Conservation (phyloP, 305 asterid genomes). For the Fraxinus floribunda region DNA sequence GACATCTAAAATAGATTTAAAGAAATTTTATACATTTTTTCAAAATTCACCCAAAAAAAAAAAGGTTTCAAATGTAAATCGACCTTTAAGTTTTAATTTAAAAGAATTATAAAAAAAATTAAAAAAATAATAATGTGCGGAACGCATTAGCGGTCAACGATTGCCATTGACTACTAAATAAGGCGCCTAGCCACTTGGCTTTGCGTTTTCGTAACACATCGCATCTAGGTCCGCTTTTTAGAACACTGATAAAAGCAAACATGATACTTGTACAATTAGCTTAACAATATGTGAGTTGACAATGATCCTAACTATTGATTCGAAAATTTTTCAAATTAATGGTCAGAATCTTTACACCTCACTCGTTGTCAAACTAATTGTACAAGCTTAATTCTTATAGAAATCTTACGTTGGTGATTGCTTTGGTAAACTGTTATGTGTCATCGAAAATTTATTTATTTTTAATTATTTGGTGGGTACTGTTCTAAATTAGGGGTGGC, state of each 20-base stretch:
- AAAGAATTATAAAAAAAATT: too few species aligned
- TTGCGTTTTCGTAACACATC: not conserved
- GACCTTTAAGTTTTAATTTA: too few species aligned
- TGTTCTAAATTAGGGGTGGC: too few species aligned
- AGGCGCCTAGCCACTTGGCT: not conserved
- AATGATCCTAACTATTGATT: not conserved
- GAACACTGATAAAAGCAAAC: not conserved
- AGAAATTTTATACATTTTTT: too few species aligned
- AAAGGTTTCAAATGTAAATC: too few species aligned
- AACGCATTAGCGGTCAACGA: not conserved
- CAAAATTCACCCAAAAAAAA: not conserved
- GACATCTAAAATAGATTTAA: too few species aligned
- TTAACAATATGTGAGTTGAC: not conserved
- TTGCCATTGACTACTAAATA: not conserved
- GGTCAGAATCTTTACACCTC: not conserved
- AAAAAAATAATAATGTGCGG: too few species aligned
- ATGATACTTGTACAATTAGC: not conserved
- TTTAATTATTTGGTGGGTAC: not conserved
- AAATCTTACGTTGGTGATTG: not conserved
- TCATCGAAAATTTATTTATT: not conserved
- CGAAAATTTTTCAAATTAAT: too few species aligned
- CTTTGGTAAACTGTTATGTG: not conserved
- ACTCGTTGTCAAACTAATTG: too few species aligned
- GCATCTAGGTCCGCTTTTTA: not conserved
- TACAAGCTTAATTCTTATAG: too few species aligned